These are phyloP conservation scores for Neurospora sp. DNA, from an alignment of 495 filamentous ascomycete genomes.

Conservation along the genomic window DNA sequence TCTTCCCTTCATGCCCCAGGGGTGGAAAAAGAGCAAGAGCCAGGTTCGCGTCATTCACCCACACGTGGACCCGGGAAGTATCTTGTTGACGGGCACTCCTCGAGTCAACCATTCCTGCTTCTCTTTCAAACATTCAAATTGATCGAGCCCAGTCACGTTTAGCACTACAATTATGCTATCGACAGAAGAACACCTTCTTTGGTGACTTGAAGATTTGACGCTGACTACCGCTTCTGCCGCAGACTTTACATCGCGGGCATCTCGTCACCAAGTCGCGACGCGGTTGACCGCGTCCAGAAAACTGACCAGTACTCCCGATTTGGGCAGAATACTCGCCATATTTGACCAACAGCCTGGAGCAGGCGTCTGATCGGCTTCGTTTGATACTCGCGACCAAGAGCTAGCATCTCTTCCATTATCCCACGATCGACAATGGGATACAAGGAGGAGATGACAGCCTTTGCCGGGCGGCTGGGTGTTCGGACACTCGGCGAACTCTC, in stretches of 20 bases:
- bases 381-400: background rate
- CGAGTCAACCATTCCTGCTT: background rate
- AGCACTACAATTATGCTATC: background rate
- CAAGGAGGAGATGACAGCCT: slow-evolving; percentile 1
- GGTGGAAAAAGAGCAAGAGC: background rate
- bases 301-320: background rate
- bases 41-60: background rate
- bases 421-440: slow-evolving; percentile 2
- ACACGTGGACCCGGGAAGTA: background rate
- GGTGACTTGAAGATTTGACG: background rate
- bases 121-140: background rate
- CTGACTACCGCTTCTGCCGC: background rate
- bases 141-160: background rate
- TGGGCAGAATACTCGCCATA: background rate
- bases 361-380: background rate
- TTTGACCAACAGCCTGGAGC: background rate
- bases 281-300: background rate
- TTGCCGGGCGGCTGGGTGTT: slow-evolving; percentile 2
- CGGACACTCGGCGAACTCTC: slow-evolving; percentile 8
- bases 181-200: background rate
- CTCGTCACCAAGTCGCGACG: background rate
- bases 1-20: background rate
- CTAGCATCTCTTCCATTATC: background rate
- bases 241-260: background rate
- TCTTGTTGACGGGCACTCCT: background rate